phyloP scores from a whole-genome alignment of 768 basidiomycete genomes.

The Candolleomyces aberdarensis region DNA sequence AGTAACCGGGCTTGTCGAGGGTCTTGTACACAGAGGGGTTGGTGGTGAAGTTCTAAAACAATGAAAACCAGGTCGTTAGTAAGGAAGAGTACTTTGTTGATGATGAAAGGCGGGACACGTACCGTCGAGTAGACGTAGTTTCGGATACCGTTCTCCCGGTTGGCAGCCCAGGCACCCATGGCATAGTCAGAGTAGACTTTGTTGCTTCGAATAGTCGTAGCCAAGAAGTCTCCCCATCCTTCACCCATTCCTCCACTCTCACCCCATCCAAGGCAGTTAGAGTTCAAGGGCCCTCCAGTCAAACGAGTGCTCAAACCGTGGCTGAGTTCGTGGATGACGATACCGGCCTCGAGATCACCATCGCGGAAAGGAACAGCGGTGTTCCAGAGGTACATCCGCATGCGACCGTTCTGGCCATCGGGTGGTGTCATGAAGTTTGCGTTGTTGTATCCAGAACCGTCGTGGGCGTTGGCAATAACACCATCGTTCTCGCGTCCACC shows the following conservation, averaged over 20 bases:
- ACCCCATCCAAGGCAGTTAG: conserved; percentile 93
- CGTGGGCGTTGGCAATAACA: conserved; percentile 93
- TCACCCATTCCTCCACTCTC: conserved; percentile 98
- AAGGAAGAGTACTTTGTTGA: too few relatives aligned
- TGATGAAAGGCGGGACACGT: too few relatives aligned
- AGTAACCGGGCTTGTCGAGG: conserved; percentile 90
- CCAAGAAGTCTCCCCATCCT: conserved; percentile 94
- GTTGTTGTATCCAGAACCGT: conserved; percentile 90
- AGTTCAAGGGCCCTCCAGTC: conserved; percentile 92
- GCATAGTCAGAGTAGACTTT: conserved; percentile 72
- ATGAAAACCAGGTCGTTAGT: too few relatives aligned
- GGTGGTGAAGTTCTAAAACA: conserved; percentile 43
- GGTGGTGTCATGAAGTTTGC: conserved; percentile 90
- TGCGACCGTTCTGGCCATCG: conserved; percentile 83
- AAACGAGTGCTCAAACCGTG: conserved; percentile 93
- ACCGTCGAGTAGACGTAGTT: conserved; percentile 81
- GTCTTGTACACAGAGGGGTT: conserved; percentile 96
- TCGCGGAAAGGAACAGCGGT: conserved; percentile 88
- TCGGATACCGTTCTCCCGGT: conserved; percentile 70
- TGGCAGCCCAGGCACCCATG: conserved; percentile 97
- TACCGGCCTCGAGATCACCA: conserved; percentile 94
- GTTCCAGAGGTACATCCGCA: conserved; percentile 98
- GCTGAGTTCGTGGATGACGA: conserved; percentile 86
- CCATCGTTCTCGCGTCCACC: conserved; percentile 87
- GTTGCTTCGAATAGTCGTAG: conserved; percentile 81